Evolutionary conservation across 2,329 filamentous ascomycete genomes (phyloP), one percentile per base, ranked within the genome.

Genomic region (Phaeophleospora eucalypticola): DNA sequence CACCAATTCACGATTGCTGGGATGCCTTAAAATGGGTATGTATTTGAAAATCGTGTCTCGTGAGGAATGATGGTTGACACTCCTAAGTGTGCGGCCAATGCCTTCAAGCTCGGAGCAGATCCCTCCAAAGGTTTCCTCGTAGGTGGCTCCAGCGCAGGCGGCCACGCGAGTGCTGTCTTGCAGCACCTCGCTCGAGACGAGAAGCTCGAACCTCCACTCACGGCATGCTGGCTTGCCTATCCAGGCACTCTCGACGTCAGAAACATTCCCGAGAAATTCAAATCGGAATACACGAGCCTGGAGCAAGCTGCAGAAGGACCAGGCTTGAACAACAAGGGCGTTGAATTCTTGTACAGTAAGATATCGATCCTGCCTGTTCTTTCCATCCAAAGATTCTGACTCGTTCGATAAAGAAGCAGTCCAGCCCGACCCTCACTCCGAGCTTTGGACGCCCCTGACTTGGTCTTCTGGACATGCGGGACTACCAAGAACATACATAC

Each of bases 61-160:
- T 7, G 24, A 6, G 24, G 34, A 36, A 36, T 6, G 6, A 15
- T 17, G 12, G 34, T n/a, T 36, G n/a, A 36, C 45, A 60, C 2
- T 52, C 74, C 3, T 67, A 64, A 10, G 68, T 68, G 8, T 10
- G 57, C 52, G 7, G 51, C 72, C 15, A 41, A 45, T 4, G 54
- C 44, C 8, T 29, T 58, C 16, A 44, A 61, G 2, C 54, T 75
- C 3, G 67, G 65, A 6, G 69, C 69, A 8, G 15, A 70, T 72
- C 48, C 68, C 66, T 58, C 62, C 8, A 61, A 62, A 4, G 74
- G 73, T 0, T 76, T 78, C 50, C 50, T 78, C 6, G 48, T 76
- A 4, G 73, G 72, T 15, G 75, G 75, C 0, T 66, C 65, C 1
- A 73, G 68, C 3, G 73, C 75, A 3, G 72, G 71, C n/a, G 70